Conservation (phyloP, 2,329 filamentous ascomycete genomes). For the Phyllosticta paracitricarpa region DNA sequence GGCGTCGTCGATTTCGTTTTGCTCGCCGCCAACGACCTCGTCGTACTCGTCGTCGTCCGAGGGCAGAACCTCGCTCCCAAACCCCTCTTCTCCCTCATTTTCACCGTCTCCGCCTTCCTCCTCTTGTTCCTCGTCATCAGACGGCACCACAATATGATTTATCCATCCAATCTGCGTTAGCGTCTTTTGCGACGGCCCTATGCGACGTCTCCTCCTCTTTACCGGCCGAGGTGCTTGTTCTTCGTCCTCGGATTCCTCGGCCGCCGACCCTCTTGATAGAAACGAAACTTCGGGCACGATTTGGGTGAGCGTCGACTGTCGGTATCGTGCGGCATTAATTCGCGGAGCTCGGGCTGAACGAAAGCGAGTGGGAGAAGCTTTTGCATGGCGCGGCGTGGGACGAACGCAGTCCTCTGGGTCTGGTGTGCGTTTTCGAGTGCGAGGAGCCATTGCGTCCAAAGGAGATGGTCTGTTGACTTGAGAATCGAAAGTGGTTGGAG, state of each 20-base stretch:
- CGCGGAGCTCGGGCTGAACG: not conserved
- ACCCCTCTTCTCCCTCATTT: not conserved
- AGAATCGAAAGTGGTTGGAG: not conserved
- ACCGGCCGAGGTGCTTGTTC: not conserved
- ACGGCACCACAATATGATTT: not conserved
- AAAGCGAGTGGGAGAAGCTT: not conserved
- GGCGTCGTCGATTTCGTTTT: not conserved
- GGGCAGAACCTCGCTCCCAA: not conserved
- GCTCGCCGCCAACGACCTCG: not conserved
- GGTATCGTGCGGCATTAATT: not conserved
- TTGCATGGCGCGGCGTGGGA: not conserved
- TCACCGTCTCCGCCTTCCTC: not conserved
- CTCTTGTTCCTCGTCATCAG: conserved; percentile 3
- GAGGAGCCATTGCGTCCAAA: not conserved
- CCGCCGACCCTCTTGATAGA: not conserved
- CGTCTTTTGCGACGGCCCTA: conserved; percentile 3
- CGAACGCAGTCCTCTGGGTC: not conserved
- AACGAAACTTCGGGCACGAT: not conserved
- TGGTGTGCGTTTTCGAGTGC: not conserved
- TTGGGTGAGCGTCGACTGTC: conserved; percentile 5
- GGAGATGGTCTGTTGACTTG: not conserved
- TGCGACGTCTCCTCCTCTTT: not conserved
- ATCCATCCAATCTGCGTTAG: conserved; percentile 9
- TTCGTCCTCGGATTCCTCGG: not conserved
- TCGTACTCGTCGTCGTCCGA: not conserved